A percentile compares a stretch with the other conserved stretches of the same genome.
These are phyloP conservation scores for Emmonsia crescens DNA, from an alignment of 2,329 filamentous ascomycete species.

Conservation along the genomic window DNA sequence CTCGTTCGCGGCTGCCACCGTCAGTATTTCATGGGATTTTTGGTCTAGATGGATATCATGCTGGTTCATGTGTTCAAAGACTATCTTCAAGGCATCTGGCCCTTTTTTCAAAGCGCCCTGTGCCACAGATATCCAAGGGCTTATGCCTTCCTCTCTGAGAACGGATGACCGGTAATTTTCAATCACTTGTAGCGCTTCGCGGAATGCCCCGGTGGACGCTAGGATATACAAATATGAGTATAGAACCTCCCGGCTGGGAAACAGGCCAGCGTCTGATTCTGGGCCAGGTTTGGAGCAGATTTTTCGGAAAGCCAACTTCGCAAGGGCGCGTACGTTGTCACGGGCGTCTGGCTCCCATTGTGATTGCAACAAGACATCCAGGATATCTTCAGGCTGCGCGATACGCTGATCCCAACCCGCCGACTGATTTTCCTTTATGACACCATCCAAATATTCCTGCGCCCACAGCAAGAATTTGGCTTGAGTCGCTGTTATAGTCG, in stretches of 20 bases:
- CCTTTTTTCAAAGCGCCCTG: constrained; percentile 42
- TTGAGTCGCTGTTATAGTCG: constrained; percentile 53
- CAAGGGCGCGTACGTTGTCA: constrained; percentile 29
- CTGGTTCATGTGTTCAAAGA: constrained; percentile 14
- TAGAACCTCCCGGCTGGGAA: constrained; percentile 27
- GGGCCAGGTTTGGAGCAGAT: constrained; percentile 14
- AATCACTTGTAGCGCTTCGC: constrained; percentile 42
- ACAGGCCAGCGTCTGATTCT: neutral
- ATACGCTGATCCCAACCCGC: neutral
- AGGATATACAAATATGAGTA: constrained; percentile 41
- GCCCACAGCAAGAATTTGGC: constrained; percentile 50
- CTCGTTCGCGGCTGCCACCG: constrained; percentile 50
- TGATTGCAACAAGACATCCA: constrained; percentile 29
- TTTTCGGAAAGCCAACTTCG: constrained; percentile 27
- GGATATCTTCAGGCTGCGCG: constrained; percentile 24
- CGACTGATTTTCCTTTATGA: neutral
- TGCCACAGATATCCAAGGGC: constrained; percentile 43
- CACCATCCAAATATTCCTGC: constrained; percentile 47
- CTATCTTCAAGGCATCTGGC: constrained; percentile 20
- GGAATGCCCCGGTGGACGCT: constrained; percentile 44
- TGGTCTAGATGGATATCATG: constrained; percentile 26
- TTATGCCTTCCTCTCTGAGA: constrained; percentile 15
- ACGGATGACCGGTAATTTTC: constrained; percentile 29
- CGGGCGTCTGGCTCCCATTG: constrained; percentile 27
- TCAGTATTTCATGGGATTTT: constrained; percentile 41